Evolutionary conservation across 495 filamentous ascomycete genomes (phyloP).

Genomic region (Xylona heveae): DNA sequence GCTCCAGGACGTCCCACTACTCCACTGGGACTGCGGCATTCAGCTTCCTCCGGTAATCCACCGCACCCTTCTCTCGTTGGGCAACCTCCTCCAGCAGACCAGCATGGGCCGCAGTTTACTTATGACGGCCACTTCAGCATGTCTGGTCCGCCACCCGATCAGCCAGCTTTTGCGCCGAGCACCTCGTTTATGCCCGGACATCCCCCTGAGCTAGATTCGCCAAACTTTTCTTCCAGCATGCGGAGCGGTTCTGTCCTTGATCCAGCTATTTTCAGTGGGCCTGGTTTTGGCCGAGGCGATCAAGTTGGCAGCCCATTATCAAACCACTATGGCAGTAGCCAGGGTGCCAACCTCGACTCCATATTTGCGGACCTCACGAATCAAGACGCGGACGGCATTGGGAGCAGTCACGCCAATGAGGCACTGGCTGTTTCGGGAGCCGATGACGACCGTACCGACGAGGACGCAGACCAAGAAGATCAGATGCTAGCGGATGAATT

Average conservation of each 20-base stretch:
- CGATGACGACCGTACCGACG: too few relatives aligned
- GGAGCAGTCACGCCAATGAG: constrained; percentile 2
- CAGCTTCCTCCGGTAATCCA: neutral
- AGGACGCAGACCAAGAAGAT: too few relatives aligned
- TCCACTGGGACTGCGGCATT: constrained; percentile 1
- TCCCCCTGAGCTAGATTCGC: neutral
- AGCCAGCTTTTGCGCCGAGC: constrained; percentile 1
- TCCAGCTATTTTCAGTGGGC: constrained; percentile 1
- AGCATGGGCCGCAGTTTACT: neutral
- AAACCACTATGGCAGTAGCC: constrained; percentile 1
- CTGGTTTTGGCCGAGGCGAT: neutral
- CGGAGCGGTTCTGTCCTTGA: neutral
- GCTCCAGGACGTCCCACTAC: constrained; percentile 2
- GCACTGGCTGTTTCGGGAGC: too few relatives aligned
- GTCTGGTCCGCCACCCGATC: neutral
- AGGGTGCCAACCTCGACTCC: constrained; percentile 5
- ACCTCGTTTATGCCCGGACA: constrained; percentile 4
- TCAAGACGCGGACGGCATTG: constrained; percentile 4
- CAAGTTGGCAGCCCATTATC: constrained; percentile 1
- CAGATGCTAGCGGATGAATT: too few relatives aligned
- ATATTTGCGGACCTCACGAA: constrained; percentile 7
- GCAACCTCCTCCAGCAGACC: constrained; percentile 2
- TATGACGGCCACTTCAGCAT: constrained; percentile 4
- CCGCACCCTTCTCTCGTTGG: neutral
- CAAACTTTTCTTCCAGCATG: neutral